Conservation (phyloP, 148 eudicot genomes). For the Cornus kousa region DNA sequence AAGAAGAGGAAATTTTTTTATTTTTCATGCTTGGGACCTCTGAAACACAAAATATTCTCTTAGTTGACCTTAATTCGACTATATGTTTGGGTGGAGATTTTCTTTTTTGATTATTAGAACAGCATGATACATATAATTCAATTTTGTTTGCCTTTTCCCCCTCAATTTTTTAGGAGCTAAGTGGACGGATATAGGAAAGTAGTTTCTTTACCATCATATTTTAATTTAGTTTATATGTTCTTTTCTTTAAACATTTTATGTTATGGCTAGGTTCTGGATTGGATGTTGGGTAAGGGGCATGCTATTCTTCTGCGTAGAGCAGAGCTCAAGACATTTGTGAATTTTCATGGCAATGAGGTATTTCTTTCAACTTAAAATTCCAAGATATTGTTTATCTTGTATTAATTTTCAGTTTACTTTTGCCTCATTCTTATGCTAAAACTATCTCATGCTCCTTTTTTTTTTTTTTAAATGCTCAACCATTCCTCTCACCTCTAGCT, state of each 20-base stretch:
- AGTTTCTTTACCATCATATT: neutral
- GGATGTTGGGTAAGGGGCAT: conserved; percentile 95
- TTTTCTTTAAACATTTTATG: neutral
- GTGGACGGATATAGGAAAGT: neutral
- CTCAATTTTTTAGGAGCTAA: neutral
- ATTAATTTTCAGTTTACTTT: neutral
- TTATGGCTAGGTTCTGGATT: conserved; percentile 69
- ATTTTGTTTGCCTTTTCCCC: neutral
- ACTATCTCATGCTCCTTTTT: neutral
- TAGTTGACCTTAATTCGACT: neutral
- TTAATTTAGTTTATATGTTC: neutral
- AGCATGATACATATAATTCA: neutral
- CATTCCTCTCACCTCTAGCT: neutral
- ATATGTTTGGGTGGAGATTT: neutral
- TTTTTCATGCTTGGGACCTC: neutral
- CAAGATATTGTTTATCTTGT: neutral
- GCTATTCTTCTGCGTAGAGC: conserved; percentile 85
- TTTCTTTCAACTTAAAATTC: conserved; percentile 1
- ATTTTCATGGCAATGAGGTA: conserved; percentile 99
- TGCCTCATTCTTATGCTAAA: neutral
- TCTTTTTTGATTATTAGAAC: neutral
- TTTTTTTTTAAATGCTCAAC: neutral
- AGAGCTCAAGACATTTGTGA: conserved; percentile 92
- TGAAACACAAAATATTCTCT: neutral
- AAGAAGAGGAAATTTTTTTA: neutral